phyloP scores from a whole-genome alignment of 108 stramenopile genomes.

The Pseudonitzschia pungens region DNA sequence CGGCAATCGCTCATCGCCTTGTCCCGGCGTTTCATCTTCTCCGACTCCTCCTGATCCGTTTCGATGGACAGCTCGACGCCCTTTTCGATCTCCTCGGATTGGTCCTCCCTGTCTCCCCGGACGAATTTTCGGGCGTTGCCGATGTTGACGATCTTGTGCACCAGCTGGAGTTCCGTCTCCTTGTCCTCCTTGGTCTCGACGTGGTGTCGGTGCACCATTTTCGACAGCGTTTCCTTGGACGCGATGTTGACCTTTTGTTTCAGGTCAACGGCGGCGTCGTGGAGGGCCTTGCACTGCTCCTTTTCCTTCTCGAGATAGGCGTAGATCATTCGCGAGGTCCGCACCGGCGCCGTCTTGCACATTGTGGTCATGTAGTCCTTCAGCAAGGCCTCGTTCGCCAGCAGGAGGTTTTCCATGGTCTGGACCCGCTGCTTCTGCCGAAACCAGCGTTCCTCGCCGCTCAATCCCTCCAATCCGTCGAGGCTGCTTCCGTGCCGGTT shows the following conservation, averaged over 20 bases:
- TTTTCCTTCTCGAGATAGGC: slow-evolving; percentile 64
- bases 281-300: slow-evolving; percentile 56
- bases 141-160: slow-evolving; percentile 68
- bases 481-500: background rate
- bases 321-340: slow-evolving; percentile 78
- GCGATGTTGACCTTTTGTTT: slow-evolving; percentile 54
- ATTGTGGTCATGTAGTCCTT: slow-evolving; percentile 51
- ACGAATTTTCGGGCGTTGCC: slow-evolving; percentile 43
- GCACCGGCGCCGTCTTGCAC: slow-evolving; percentile 58
- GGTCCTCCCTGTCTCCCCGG: slow-evolving; percentile 25
- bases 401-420: slow-evolving; percentile 40
- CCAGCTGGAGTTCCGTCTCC: slow-evolving; percentile 53
- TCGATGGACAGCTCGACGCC: slow-evolving; percentile 38
- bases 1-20: slow-evolving; percentile 45
- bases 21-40: slow-evolving; percentile 17
- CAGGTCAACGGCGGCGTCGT: slow-evolving; percentile 54
- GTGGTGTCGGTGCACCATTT: slow-evolving; percentile 61
- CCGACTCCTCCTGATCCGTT: slow-evolving; percentile 8
- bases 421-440: slow-evolving; percentile 21
- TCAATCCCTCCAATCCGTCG: too few species aligned
- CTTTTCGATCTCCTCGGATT: slow-evolving; percentile 32
- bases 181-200: slow-evolving; percentile 58
- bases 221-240: slow-evolving; percentile 45
- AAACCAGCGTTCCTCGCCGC: background rate
- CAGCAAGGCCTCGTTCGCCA: slow-evolving; percentile 57